Evolutionary conservation across 2,329 filamentous ascomycete species (phyloP), one percentile per base, ranked within the genome.

Genomic region (Ophiocordyceps camponoti-floridani): DNA sequence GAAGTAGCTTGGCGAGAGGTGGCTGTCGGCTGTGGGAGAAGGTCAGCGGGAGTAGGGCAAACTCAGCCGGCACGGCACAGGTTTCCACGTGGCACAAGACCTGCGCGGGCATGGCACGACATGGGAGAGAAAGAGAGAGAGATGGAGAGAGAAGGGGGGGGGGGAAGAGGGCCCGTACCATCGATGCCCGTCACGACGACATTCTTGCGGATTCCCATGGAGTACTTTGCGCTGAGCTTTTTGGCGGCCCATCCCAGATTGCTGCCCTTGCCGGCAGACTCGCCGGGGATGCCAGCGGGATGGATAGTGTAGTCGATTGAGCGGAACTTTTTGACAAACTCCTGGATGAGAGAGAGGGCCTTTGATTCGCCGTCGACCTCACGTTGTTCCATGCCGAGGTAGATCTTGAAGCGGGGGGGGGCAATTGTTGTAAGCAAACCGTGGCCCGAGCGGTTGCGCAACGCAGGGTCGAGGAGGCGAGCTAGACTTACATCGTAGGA

Each of bases 201-300:
- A 54, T 82, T 71, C 51, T 72, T 73, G 47, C 75, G 67, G 50
- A 62, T 52, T 8, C 56, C 56, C 46, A 71, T 62, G 5, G 68
- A 57, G 52, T 82, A 82, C 52, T 70, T 76, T 52, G 72, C 69
- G 56, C 75, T 79, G 44, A 80, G 66, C 57, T 78, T 76, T 50
- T 73, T 72, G 10, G 79, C 80, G 16, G 79, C 78, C 77, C 79
- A 85, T 44, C 74, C 73, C 48, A 82, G 69, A 58, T 85, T 85
- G 63, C 80, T 84, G 50, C 81, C 81, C 56, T 85, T 85, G 47
- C 81, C 81, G 45, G 79, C 77, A 43, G 79, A 73, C 56, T 85
- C 81, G 12, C 77, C 75, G 4, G 73, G 70, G 44, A 84, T 73
- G 45, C 75, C 75, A 19, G 67, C 61, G 1, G 81, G 80, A 53